A percentile compares a stretch with the other conserved stretches of the same genome.
Evolutionary conservation across 139 green algal genomes (phyloP).

Genomic region (Chlorella sp.): DNA sequence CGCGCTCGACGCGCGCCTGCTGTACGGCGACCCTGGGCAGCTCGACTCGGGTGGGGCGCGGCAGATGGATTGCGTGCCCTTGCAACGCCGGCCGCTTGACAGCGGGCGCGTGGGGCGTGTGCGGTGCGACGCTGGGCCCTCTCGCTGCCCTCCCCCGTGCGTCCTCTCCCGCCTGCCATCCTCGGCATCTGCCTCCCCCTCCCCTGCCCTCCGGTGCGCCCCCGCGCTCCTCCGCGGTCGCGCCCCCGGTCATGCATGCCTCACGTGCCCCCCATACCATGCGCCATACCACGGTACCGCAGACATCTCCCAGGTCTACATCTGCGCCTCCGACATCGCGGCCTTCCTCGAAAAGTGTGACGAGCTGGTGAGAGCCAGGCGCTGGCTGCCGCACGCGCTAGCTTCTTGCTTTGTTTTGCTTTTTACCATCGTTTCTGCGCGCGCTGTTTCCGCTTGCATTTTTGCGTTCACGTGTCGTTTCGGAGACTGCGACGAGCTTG

Average conservation of each 20-base stretch:
- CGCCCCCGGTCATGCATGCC: background rate
- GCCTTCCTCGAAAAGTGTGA: slow-evolving; percentile 55
- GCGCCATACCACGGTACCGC: background rate
- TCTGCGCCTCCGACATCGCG: slow-evolving; percentile 50
- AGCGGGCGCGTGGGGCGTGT: too few species aligned
- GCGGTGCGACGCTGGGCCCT: too few species aligned
- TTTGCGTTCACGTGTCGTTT: too few species aligned
- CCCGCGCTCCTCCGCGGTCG: background rate
- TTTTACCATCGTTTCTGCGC: too few species aligned
- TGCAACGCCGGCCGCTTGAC: too few species aligned
- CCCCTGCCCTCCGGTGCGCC: background rate
- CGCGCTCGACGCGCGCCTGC: slow-evolving; percentile 48
- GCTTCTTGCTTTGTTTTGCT: too few species aligned
- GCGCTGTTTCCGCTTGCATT: too few species aligned
- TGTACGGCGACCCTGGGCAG: slow-evolving; percentile 53
- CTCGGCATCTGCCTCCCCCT: background rate
- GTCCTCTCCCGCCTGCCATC: background rate
- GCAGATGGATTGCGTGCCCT: too few species aligned
- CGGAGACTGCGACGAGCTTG: too few species aligned
- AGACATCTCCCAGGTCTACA: slow-evolving; percentile 48
- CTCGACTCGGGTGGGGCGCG: slow-evolving; percentile 43
- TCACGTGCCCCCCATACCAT: too few species aligned
- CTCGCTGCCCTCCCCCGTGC: too few species aligned
- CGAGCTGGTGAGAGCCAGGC: slow-evolving; percentile 16
- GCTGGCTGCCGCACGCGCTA: too few species aligned